Percentiles rank a stretch among this genome's conserved stretches.
Evolutionary conservation across 1,284 basidiomycete genomes (phyloP).

Genomic region (Puccinia coronata): DNA sequence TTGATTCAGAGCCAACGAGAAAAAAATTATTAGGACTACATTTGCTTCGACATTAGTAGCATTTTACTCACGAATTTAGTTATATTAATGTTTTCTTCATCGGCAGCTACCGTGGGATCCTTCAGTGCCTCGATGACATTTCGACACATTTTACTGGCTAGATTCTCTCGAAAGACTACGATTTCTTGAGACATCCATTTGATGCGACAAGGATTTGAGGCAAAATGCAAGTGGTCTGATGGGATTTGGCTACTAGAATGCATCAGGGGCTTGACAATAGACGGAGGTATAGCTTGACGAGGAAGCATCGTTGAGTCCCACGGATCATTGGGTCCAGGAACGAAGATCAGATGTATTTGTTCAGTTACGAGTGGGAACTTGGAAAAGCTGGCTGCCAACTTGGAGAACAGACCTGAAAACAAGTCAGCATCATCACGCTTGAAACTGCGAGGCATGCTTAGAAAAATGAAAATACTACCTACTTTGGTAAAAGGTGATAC

Average conservation of each 20-base stretch:
- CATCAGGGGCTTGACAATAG: constrained; percentile 38
- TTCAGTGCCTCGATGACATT: constrained; percentile 68
- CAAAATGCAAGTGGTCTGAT: constrained; percentile 69
- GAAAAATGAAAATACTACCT: background rate
- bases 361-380: constrained; percentile 32
- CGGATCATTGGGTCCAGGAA: constrained; percentile 46
- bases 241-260: constrained; percentile 35
- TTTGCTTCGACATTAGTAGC: background rate
- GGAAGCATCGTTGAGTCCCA: constrained; percentile 44
- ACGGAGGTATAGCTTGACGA: constrained; percentile 18
- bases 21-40: background rate
- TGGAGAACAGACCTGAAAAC: constrained; percentile 32
- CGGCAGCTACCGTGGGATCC: constrained; percentile 53
- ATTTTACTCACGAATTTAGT: constrained; percentile 55
- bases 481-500: constrained; percentile 35
- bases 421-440: constrained; percentile 17
- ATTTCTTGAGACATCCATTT: constrained; percentile 96
- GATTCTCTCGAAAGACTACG: constrained; percentile 87
- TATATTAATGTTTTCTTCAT: constrained; percentile 53
- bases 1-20: background rate
- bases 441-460: background rate
- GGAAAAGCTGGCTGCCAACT: constrained; percentile 33
- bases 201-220: constrained; percentile 89
- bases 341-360: constrained; percentile 33
- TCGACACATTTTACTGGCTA: constrained; percentile 89